phyloP scores from a whole-genome alignment of 768 basidiomycete species.

The Leccinum disarticulatum region DNA sequence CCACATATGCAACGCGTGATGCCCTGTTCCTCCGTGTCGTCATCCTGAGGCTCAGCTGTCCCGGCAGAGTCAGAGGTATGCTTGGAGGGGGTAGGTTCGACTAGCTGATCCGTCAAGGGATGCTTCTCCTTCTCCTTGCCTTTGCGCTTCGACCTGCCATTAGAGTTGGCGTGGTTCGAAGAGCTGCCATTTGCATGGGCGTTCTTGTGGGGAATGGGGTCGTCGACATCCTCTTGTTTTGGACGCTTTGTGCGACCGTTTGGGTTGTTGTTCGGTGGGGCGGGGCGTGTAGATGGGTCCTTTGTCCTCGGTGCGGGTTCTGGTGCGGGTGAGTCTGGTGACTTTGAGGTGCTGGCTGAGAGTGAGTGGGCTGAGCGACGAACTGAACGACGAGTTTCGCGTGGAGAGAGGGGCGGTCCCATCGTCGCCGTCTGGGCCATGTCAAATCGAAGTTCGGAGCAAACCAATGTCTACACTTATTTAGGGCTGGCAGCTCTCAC shows the following conservation, averaged over 20 bases:
- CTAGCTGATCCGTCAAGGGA: conserved; percentile 29
- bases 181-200: conserved; percentile 32
- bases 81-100: conserved; percentile 30
- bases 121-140: conserved; percentile 63
- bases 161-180: conserved; percentile 32
- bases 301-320: conserved; percentile 44
- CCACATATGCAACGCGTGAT: conserved; percentile 87
- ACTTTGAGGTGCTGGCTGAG: conserved; percentile 69
- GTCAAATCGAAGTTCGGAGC: conserved; percentile 11
- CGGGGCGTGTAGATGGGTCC: conserved; percentile 39
- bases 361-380: conserved; percentile 67
- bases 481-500: conserved; percentile 36
- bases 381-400: conserved; percentile 77
- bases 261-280: conserved; percentile 38
- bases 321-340: conserved; percentile 67
- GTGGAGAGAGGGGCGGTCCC: conserved; percentile 76
- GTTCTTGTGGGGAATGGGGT: conserved; percentile 49
- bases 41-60: conserved; percentile 41
- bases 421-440: conserved; percentile 71
- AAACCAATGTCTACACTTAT: conserved; percentile 27
- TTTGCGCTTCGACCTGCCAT: conserved; percentile 59
- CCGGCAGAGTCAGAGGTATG: conserved; percentile 30
- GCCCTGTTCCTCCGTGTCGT: conserved; percentile 51
- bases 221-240: conserved; percentile 76
- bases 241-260: conserved; percentile 54